Conservation (phyloP, 305 asterid genomes). For the Fraxinus angustifolia region DNA sequence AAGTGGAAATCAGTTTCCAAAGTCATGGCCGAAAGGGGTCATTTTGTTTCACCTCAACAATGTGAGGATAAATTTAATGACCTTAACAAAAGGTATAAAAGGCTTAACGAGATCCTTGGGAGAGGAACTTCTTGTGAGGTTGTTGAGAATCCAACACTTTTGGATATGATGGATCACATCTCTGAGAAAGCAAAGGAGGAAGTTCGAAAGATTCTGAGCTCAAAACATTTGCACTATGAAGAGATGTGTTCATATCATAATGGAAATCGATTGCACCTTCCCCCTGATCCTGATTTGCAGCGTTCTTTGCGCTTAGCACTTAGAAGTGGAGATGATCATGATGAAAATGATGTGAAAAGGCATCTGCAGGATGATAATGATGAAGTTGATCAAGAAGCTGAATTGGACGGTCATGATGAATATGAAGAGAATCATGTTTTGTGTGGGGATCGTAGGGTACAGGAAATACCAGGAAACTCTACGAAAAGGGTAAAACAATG, state of each 20-base stretch:
- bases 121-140: constrained; percentile 82
- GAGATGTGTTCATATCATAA: constrained; percentile 92
- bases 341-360: constrained; percentile 38
- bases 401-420: constrained; percentile 46
- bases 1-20: constrained; percentile 85
- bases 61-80: constrained; percentile 87
- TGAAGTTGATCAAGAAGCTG: constrained; percentile 35
- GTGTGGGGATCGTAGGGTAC: constrained; percentile 30
- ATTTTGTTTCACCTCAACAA: constrained; percentile 83
- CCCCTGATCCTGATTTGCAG: constrained; percentile 79
- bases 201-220: constrained; percentile 68
- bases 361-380: constrained; percentile 43
- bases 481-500: constrained; percentile 40
- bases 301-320: constrained; percentile 64
- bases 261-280: constrained; percentile 69
- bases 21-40: constrained; percentile 89
- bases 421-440: constrained; percentile 38
- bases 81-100: constrained; percentile 77
- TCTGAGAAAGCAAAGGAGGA: constrained; percentile 71
- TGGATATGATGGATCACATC: constrained; percentile 63
- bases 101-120: constrained; percentile 80
- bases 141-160: constrained; percentile 65
- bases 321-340: constrained; percentile 53
- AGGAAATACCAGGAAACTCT: constrained; percentile 22
- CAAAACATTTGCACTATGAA: constrained; percentile 80